Base-by-base conservation (phyloP, 306 rosid genomes). In the Gillenia trifoliata region DNA sequence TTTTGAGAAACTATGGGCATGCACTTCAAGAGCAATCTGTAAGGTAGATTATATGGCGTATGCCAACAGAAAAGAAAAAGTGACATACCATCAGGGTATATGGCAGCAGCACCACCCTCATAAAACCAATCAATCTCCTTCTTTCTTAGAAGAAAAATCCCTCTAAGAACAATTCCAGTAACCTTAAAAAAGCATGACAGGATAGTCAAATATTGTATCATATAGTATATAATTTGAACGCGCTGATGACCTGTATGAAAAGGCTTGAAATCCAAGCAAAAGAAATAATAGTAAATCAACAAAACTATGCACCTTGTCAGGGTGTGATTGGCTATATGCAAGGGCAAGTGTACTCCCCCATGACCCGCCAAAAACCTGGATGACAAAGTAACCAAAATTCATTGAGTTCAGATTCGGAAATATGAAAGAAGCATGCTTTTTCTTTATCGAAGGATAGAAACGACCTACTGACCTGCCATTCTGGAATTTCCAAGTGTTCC, bases 121-220 rank as follows among this genome's bases (percentile, higher is more conserved):
- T 94, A 91, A 90, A 94, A 94, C 98, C 98, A 94, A 80, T 94
- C 93, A 78, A 94, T 81, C 88, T 94, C 97, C 82, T 91, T 94
- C 88, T 87, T 91, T 82, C 97, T 87, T 86, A 91, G 56, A 40
- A 94, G 95, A 78, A 94, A 94, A 59, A 94, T 90, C 41, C 98
- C 98, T 78, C 97, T 80, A 33, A 94, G 96, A 73, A 90, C 80
- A 77, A 94, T 73, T 77, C 96, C 95, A 75, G 96, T 90, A 78
- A 94, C 97, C 96, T 74, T 74, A 68, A 31, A 80, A 79, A 84
- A 80, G 79, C 77, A 83, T 72, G 43, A 83, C 70, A 66, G n/a
- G 60, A 73, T 15, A 52, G 75, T 64, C 66, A 76, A 76, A 82
- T 68, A 47, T 41, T 55, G 38, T 57, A 63, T 29, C 70, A 47